Conservation (phyloP, 75 land plant species). For the Gnetum montanum region DNA sequence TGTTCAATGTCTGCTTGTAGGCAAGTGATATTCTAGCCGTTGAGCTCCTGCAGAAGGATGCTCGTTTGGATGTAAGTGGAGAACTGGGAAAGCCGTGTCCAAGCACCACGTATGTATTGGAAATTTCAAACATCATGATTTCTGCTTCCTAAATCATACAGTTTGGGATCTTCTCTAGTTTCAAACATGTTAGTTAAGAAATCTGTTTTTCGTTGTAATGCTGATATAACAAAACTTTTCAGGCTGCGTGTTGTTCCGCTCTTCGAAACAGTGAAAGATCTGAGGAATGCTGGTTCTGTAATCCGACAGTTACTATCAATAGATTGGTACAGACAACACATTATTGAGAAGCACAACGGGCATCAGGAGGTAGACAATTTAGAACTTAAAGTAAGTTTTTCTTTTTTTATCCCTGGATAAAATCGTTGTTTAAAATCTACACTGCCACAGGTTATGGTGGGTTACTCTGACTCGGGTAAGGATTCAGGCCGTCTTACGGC, state of each 20-base stretch:
- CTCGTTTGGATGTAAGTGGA: constrained; percentile 77
- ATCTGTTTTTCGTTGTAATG: no score
- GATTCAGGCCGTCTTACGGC: constrained; percentile 95
- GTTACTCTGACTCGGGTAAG: constrained; percentile 96
- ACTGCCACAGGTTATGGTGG: constrained; percentile 97
- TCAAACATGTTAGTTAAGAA: no score
- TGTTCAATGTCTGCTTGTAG: constrained; percentile 22
- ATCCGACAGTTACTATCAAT: constrained; percentile 74
- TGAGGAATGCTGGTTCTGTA: constrained; percentile 75
- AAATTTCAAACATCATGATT: not conserved
- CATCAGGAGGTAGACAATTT: constrained; percentile 67
- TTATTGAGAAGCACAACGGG: constrained; percentile 71
- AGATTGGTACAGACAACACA: constrained; percentile 83
- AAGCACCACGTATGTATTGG: constrained; percentile 52
- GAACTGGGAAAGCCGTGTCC: constrained; percentile 84
- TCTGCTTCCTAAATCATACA: no score
- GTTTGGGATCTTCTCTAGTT: no score
- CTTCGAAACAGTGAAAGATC: constrained; percentile 92
- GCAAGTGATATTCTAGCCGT: constrained; percentile 94
- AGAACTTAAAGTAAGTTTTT: not conserved
- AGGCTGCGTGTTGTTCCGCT: constrained; percentile 90
- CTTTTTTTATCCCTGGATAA: not conserved
- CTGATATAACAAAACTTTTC: constrained; percentile 4
- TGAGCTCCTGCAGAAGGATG: constrained; percentile 91
- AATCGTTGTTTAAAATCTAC: not conserved